Base-by-base conservation (phyloP, 768 basidiomycete species). In the Pisolithus sp. region DNA sequence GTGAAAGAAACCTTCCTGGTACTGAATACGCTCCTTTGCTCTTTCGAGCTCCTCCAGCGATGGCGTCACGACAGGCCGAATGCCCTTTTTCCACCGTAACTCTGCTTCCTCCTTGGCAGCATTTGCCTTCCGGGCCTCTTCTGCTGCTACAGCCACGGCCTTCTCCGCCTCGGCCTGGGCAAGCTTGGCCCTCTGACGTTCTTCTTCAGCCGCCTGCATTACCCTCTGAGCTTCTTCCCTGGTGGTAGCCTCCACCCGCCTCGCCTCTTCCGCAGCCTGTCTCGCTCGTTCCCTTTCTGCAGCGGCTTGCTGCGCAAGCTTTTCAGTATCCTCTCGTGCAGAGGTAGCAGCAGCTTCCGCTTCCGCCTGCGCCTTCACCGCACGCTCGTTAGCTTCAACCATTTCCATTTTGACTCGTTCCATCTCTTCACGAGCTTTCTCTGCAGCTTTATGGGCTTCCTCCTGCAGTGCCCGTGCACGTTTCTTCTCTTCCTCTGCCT, bases 1-100 rank as follows among this genome's bases (percentile, higher is more conserved):
- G 51, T 68, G 64, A 31, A 61, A 57, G 21, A 59, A 41, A 4
- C 59, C 61, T 20, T 62, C 59, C 37, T 36, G 13, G 37, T 55
- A 55, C 18, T 55, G 37, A 7, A 53, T 34, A 17, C n/a, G 40
- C 13, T 20, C 13, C 24, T 53, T 43, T 12, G 54, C 54, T 18
- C 23, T 41, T 15, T 3, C 23, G 13, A 55, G 21, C 21, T 61
- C 61, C 37, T 48, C 43, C 26, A 28, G 43, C n/a, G 56, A 54
- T 20, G 60, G 62, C 53, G 51, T 46, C 17, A 52, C 49, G 8
- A 54, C 51, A 28, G 58, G 58, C 30, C 56, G 58, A 17, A 59
- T 52, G 20, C 56, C 56, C 24, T 56, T 53, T 26, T 26, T 26
- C 26, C 5, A 26, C 26, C 4, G 26, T 26, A 26, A 26, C 26